Percentiles rank a stretch among this genome's conserved stretches.
phyloP scores from a whole-genome alignment of 2,329 filamentous ascomycete genomes.

The Aspergillus tanneri region DNA sequence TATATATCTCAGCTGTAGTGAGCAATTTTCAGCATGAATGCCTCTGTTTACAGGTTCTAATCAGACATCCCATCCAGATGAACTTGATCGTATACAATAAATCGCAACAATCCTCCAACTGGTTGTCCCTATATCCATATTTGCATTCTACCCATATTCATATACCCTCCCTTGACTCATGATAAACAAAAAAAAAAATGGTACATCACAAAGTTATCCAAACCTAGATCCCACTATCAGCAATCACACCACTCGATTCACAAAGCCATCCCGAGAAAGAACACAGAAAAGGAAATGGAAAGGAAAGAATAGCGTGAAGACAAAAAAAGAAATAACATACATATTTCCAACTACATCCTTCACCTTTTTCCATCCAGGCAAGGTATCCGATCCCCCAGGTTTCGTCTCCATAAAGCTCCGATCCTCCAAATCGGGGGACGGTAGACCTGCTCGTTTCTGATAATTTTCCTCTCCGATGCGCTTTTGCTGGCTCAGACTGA shows the following conservation, averaged over 20 bases:
- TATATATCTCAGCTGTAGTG: too few relatives aligned
- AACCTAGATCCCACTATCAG: too few relatives aligned
- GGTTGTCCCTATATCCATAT: too few relatives aligned
- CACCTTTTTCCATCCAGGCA: slow-evolving; percentile 31
- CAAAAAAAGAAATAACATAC: background rate
- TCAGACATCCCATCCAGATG: too few relatives aligned
- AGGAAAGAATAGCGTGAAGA: slow-evolving; percentile 6
- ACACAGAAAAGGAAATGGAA: slow-evolving; percentile 4
- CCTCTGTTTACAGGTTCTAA: too few relatives aligned
- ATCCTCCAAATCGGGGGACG: slow-evolving; percentile 31
- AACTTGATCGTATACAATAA: too few relatives aligned
- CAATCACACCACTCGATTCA: slow-evolving; percentile 1
- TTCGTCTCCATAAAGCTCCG: slow-evolving; percentile 31
- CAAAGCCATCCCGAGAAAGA: background rate
- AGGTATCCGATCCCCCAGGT: slow-evolving; percentile 28
- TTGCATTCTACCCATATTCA: too few relatives aligned
- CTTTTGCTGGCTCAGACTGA: slow-evolving; percentile 32
- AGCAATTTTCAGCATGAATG: too few relatives aligned
- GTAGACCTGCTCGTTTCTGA: slow-evolving; percentile 10
- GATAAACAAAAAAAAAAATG: too few relatives aligned
- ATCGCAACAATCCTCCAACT: too few relatives aligned
- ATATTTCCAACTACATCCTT: slow-evolving; percentile 21
- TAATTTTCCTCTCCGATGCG: slow-evolving; percentile 23
- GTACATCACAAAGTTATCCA: too few relatives aligned
- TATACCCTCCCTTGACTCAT: too few relatives aligned